Conservation (phyloP, 345 rosid genomes). For the Atalantia buxifolia region DNA sequence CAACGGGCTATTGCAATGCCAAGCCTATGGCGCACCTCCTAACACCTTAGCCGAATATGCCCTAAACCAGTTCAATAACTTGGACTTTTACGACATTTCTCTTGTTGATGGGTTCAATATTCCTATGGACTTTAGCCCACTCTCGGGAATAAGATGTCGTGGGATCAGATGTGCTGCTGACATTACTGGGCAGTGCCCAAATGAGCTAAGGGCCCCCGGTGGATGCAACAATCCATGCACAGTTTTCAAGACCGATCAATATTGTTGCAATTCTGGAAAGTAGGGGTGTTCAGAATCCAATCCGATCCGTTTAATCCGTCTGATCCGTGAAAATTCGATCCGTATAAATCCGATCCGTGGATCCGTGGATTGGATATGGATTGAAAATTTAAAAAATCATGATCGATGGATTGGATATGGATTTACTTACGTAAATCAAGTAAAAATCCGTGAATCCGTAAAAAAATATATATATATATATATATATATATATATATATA, state of each 20-base stretch:
- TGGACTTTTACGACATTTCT: conserved; percentile 50
- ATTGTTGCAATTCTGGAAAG: conserved; percentile 37
- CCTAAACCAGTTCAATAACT: conserved; percentile 44
- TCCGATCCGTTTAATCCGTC: too few relatives aligned
- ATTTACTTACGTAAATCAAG: too few relatives aligned
- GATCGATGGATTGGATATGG: too few relatives aligned
- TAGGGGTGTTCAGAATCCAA: too few relatives aligned
- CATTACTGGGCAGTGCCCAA: conserved; percentile 57
- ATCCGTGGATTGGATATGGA: too few relatives aligned
- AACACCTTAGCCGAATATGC: conserved; percentile 54
- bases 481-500: too few relatives aligned
- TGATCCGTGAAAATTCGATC: too few relatives aligned
- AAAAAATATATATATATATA: too few relatives aligned
- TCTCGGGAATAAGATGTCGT: conserved; percentile 27
- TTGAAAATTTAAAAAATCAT: too few relatives aligned
- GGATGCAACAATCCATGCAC: conserved; percentile 52
- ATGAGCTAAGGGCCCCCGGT: conserved; percentile 17
- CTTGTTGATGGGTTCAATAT: conserved; percentile 49
- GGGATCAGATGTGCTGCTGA: conserved; percentile 46
- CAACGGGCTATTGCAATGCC: conserved; percentile 38
- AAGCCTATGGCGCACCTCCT: conserved; percentile 33
- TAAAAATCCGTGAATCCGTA: too few relatives aligned
- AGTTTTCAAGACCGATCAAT: conserved; percentile 39
- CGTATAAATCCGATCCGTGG: too few relatives aligned
- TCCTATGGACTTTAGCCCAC: conserved; percentile 55